These are phyloP conservation scores for Phytophthora sojae DNA, from an alignment of 352 stramenopile genomes.

Conservation along the genomic window DNA sequence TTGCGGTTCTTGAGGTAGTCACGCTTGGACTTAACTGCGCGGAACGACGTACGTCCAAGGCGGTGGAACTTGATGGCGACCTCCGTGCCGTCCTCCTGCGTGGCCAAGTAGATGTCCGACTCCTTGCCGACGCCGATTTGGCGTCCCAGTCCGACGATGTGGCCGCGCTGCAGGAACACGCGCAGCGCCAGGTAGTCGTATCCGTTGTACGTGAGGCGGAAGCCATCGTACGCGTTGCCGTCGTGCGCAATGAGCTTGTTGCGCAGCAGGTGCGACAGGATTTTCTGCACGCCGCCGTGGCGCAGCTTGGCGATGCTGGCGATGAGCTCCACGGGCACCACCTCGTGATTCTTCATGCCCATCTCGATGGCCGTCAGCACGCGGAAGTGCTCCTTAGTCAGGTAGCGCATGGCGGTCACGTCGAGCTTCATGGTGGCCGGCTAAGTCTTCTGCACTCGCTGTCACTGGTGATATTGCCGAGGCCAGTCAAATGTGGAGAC, in stretches of 20 bases:
- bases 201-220: constrained; percentile 98
- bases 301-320: constrained; percentile 96
- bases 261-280: constrained; percentile 95
- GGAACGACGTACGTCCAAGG: constrained; percentile 98
- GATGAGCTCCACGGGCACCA: constrained; percentile 98
- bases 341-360: constrained; percentile 98
- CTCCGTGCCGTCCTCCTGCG: constrained; percentile 94
- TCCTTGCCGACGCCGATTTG: constrained; percentile 99
- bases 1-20: constrained; percentile 98
- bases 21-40: constrained; percentile 97
- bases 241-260: constrained; percentile 99
- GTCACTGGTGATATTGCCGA: constrained; percentile 20
- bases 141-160: constrained; percentile 91
- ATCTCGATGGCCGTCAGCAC: constrained; percentile 99
- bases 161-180: constrained; percentile 94
- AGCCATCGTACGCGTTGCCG: constrained; percentile 96
- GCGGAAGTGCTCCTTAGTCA: constrained; percentile 97
- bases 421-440: constrained; percentile 90
- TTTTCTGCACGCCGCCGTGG: constrained; percentile 98
- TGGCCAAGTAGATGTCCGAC: constrained; percentile 98
- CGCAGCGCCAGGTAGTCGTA: constrained; percentile 99
- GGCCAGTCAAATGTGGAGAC: constrained; percentile 29
- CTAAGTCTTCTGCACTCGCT: constrained; percentile 3
- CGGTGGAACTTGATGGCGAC: constrained; percentile 99
- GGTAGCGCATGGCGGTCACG: constrained; percentile 93